Percentiles rank a stretch among this genome's conserved stretches.
Evolutionary conservation across 208 protist genomes (phyloP).

Genomic region (Porcisia hertigi): DNA sequence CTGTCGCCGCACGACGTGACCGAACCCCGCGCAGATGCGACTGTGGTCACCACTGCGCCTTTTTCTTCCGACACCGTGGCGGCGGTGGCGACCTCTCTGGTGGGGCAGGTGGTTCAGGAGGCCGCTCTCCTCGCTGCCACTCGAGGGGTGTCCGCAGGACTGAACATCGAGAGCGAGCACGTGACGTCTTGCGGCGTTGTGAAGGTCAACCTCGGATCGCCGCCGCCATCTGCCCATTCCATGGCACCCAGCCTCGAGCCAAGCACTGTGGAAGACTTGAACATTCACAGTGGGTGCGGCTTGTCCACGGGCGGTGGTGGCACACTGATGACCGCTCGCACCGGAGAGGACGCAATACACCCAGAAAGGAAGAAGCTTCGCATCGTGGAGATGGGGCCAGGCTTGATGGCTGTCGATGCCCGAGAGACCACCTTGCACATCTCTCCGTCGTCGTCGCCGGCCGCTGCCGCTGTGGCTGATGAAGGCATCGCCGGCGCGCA

Average conservation of each 20-base stretch:
- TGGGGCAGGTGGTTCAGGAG: not conserved
- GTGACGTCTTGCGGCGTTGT: not conserved
- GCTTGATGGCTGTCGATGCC: slow-evolving; percentile 8
- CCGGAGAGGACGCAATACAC: not conserved
- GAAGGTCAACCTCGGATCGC: not conserved
- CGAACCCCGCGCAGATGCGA: not conserved
- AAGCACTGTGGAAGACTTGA: not conserved
- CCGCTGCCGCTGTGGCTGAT: slow-evolving; percentile 1
- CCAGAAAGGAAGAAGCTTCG: slow-evolving; percentile 9
- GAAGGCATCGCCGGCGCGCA: not conserved
- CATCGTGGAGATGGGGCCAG: slow-evolving; percentile 12
- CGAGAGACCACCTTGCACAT: slow-evolving; percentile 13
- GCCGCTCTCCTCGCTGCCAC: slow-evolving; percentile 1
- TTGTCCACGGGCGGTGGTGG: not conserved
- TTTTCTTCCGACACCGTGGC: not conserved
- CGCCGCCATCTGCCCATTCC: not conserved
- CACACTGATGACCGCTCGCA: not conserved
- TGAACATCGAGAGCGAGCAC: not conserved
- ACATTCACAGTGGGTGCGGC: not conserved
- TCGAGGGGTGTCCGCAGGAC: not conserved
- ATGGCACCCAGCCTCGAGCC: not conserved
- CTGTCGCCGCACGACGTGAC: not conserved
- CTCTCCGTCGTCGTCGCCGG: slow-evolving; percentile 7
- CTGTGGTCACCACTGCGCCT: no score
- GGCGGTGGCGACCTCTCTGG: not conserved